Evolutionary conservation across 495 filamentous ascomycete species (phyloP), one percentile per base, ranked within the genome.

Genomic region (Usnea hakonensis): DNA sequence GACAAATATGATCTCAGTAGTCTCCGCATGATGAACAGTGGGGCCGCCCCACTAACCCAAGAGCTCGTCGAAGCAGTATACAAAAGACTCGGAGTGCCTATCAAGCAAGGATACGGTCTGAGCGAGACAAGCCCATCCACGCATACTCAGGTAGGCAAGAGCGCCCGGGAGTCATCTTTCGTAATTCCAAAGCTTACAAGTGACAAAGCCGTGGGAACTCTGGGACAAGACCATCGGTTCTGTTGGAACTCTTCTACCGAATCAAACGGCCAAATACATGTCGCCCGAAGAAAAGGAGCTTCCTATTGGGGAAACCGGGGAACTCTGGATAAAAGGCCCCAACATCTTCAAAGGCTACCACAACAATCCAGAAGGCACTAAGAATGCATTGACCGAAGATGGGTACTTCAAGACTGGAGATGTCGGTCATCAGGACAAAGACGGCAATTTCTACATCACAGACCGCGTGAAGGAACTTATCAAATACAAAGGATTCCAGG

Each of bases 391-490:
- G 55, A 81, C 80, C 5, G 67, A 63, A 9, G 78, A 81, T 75
- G 81, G 80, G 0, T 88, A 79, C 79, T 85, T 85, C 69, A 83
- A 82, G 50, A 87, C 85, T 3, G 85, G 85, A 3, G 85, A 88
- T 65, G 81, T 87, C 21, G 84, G 84, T 3, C 81, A 86, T 63
- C 77, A 85, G 65, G 80, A 86, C 55, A 64, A 72, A 33, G 73
- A 85, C 41, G 84, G 83, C 6, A 81, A 86, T 65, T 83, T 88
- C 69, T 86, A 75, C 74, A 86, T 92, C 69, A 91, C 89, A 1
- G 90, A 93, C 67, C 86, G 90, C n/a, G 79, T 90, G 26, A 95
- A 95, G 79, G 90, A 95, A 72, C 75, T 95, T 50, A 94, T 95
- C 75, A 95, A 95, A 75, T 94, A 94, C 72, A 77, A 65, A 61